Percentiles rank a stretch among this genome's conserved stretches.
Conservation (phyloP, 2,329 filamentous ascomycete species). For the Neonectria ditissima region DNA sequence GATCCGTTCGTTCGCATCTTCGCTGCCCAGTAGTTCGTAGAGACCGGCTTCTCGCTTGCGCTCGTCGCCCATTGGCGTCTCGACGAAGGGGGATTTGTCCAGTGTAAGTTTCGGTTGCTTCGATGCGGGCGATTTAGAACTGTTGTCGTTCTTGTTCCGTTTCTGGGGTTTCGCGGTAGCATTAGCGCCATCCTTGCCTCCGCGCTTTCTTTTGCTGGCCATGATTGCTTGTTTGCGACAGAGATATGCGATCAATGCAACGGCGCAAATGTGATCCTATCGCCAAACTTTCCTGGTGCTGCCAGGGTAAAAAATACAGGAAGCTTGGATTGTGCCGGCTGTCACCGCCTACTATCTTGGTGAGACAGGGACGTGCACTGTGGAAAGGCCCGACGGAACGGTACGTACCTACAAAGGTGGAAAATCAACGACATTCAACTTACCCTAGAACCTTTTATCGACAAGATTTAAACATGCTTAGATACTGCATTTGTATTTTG, state of each 20-base stretch:
- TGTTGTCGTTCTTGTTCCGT: constrained; percentile 47
- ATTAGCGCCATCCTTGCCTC: constrained; percentile 48
- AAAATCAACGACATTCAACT: not conserved
- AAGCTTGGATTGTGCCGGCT: constrained; percentile 33
- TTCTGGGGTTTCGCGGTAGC: constrained; percentile 44
- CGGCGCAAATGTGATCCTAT: constrained; percentile 25
- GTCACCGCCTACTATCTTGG: constrained; percentile 34
- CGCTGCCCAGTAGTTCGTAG: constrained; percentile 72
- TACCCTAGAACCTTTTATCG: constrained; percentile 13
- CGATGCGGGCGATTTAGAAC: constrained; percentile 34
- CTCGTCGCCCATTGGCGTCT: constrained; percentile 64
- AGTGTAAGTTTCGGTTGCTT: constrained; percentile 44
- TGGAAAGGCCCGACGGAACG: not conserved
- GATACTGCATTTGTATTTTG: not conserved
- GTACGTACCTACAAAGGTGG: constrained; percentile 1
- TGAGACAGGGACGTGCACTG: not conserved
- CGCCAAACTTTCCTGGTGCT: constrained; percentile 18
- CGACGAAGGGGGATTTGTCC: constrained; percentile 60
- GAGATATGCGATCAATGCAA: constrained; percentile 20
- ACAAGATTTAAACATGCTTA: not conserved
- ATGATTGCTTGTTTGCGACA: constrained; percentile 37
- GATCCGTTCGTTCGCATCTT: constrained; percentile 67
- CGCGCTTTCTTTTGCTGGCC: constrained; percentile 53
- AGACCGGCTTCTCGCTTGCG: constrained; percentile 68
- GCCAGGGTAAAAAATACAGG: constrained; percentile 32